Conservation (phyloP, 495 filamentous ascomycete species). For the Sphaerosporella brunnea region DNA sequence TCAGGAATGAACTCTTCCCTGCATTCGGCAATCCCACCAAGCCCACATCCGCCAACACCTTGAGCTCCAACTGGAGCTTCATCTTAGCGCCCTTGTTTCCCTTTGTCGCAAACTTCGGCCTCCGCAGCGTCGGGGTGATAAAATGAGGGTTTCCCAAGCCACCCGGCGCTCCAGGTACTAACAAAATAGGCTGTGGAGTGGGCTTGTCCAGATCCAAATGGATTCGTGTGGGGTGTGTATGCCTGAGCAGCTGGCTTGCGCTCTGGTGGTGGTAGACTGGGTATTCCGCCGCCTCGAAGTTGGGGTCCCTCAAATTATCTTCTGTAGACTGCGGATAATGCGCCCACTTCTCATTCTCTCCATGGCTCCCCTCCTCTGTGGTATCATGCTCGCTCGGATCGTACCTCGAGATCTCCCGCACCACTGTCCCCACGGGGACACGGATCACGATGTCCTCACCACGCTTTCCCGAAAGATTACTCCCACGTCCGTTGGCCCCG, state of each 20-base stretch:
- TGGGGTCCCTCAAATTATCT: constrained; percentile 15
- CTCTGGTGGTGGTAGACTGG: constrained; percentile 20
- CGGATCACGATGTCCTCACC: constrained; percentile 75
- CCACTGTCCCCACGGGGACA: constrained; percentile 82
- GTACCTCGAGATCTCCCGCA: constrained; percentile 58
- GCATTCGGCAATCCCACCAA: constrained; percentile 91
- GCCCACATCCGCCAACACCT: constrained; percentile 85
- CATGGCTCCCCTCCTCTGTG: constrained; percentile 23
- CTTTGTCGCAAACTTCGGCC: constrained; percentile 73
- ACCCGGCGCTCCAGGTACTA: constrained; percentile 76
- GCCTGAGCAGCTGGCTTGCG: constrained; percentile 26
- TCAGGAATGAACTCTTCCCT: constrained; percentile 82
- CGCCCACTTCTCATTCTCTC: constrained; percentile 54
- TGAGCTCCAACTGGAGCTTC: constrained; percentile 75
- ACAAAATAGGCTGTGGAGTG: constrained; percentile 66
- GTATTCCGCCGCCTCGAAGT: constrained; percentile 18
- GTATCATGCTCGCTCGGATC: constrained; percentile 41
- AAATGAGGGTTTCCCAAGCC: constrained; percentile 92
- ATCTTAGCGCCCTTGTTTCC: constrained; percentile 64
- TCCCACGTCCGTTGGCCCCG: constrained; percentile 75
- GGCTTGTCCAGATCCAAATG: constrained; percentile 64
- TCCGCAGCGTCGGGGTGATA: constrained; percentile 43
- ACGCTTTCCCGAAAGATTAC: constrained; percentile 55
- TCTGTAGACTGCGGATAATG: constrained; percentile 46
- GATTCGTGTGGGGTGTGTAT: constrained; percentile 37